phyloP scores from a whole-genome alignment of 1,284 basidiomycete species.

The Ustilago sp. region DNA sequence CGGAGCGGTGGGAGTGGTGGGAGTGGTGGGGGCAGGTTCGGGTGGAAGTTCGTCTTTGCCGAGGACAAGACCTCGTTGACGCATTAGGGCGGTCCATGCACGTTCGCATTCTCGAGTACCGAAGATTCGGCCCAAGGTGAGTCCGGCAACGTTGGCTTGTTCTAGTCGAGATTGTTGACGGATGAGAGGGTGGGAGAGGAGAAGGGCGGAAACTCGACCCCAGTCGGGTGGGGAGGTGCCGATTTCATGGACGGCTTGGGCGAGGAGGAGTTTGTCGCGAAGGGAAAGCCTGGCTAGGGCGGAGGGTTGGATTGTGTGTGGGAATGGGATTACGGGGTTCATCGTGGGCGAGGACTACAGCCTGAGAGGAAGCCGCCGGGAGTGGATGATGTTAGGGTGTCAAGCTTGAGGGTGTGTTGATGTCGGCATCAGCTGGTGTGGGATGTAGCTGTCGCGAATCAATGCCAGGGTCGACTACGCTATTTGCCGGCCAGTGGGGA shows the following conservation, averaged over 20 bases:
- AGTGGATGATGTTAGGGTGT: too few species aligned
- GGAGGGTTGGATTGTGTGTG: conserved; percentile 43
- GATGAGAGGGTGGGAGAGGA: conserved; percentile 61
- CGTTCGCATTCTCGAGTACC: conserved; percentile 61
- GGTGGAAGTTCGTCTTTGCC: conserved; percentile 43
- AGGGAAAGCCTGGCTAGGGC: conserved; percentile 49
- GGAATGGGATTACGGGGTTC: conserved; percentile 48
- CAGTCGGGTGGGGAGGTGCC: conserved; percentile 61
- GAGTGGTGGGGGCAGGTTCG: conserved; percentile 13
- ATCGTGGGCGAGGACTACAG: conserved; percentile 4
- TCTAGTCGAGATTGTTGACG: conserved; percentile 52
- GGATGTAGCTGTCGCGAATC: neutral
- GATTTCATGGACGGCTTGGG: conserved; percentile 64
- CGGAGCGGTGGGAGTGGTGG: conserved; percentile 13
- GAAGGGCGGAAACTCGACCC: conserved; percentile 52
- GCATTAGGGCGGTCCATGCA: conserved; percentile 60
- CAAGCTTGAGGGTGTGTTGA: neutral
- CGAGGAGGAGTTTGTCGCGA: conserved; percentile 65
- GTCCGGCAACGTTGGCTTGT: conserved; percentile 50
- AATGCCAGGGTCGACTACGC: neutral
- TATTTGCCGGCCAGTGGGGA: neutral
- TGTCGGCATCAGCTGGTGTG: neutral
- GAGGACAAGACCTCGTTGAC: conserved; percentile 53
- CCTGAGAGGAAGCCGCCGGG: too few species aligned
- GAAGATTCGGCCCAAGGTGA: conserved; percentile 57